These are phyloP conservation scores for Cladorrhinum samala DNA, from an alignment of 495 filamentous ascomycete species.

Conservation along the genomic window DNA sequence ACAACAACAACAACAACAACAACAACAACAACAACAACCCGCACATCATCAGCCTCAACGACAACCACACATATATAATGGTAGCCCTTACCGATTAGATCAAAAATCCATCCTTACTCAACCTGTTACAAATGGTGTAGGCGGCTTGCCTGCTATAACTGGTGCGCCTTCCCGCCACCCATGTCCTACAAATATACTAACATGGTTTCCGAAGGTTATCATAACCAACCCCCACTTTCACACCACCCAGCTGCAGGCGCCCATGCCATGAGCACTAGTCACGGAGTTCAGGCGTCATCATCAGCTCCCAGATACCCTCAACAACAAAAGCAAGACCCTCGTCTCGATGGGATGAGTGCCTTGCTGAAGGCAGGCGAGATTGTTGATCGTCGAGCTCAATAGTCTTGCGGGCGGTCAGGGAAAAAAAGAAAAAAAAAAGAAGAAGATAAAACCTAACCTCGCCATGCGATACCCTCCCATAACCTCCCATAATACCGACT, in stretches of 20 bases:
- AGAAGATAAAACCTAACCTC: too few relatives aligned
- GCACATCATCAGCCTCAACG: conserved; percentile 8
- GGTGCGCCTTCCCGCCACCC: conserved; percentile 7
- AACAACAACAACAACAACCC: conserved; percentile 3
- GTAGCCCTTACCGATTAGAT: conserved; percentile 3
- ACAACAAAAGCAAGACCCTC: conserved; percentile 12
- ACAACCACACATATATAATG: conserved; percentile 2
- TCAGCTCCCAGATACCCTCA: neutral
- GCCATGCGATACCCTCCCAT: too few relatives aligned
- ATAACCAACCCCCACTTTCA: conserved; percentile 6
- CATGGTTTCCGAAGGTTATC: conserved; percentile 18
- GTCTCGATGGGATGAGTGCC: conserved; percentile 47
- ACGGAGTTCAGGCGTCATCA: conserved; percentile 1
- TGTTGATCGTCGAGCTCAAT: conserved; percentile 37
- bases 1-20: conserved; percentile 1
- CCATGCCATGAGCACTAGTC: neutral
- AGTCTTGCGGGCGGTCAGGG: too few relatives aligned
- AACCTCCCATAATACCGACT: too few relatives aligned
- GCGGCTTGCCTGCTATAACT: conserved; percentile 13
- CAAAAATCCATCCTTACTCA: conserved; percentile 11
- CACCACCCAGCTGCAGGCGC: conserved; percentile 6
- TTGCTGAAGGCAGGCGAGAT: conserved; percentile 51
- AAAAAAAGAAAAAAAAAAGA: too few relatives aligned
- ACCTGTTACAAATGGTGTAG: conserved; percentile 8
- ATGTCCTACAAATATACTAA: conserved; percentile 5